Base-by-base conservation (phyloP, 352 stramenopile species). In the Pythium grandisporangium region DNA sequence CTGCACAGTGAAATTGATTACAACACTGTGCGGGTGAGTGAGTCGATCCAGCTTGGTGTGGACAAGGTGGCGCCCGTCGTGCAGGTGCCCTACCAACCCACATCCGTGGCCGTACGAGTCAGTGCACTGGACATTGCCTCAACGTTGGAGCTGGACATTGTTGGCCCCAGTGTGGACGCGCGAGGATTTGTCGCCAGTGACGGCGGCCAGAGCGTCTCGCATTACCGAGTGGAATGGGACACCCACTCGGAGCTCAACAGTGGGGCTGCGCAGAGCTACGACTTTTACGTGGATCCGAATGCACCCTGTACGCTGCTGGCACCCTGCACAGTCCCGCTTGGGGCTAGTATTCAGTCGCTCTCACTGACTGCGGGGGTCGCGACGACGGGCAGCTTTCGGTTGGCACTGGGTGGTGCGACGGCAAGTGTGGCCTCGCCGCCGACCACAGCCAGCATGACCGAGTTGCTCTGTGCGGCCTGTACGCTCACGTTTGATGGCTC, bases 301-400 rank as follows among this genome's bases (percentile, higher is more conserved):
- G 48, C 51, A 4, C 17, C 25, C 3, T 93, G 78, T 22, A 59
- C 37, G 0, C 41, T 41, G 1, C 50, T 14, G 8, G 39, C 46
- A 1, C 39, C 58, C 6, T 98, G 94, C 52, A 55, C 74, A 39
- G 89, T 97, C 45, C 82, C 90, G 14, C 52, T 98, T 16, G 94
- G 94, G n/a, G 70, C 82, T 5, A 79, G 96, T 51, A 79, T 98
- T 10, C 91, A 98, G 58, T 88, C 67, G 5, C 51, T 98, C 34
- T 80, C 77, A 4, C 49, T 97, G 5, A 92, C 73, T 32, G 45
- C 73, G 8, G 49, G 55, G 17, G n/a, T n/a, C n/a, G 69, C 55
- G 4, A 71, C 61, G 29, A 43, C 38, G 1, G 91, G 91, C 12
- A 78, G 64, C 1, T 95, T 96, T 53, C 73, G 63, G 25, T 70